Conservation (phyloP, 2,329 filamentous ascomycete genomes). For the Mollisia scopiformis region DNA sequence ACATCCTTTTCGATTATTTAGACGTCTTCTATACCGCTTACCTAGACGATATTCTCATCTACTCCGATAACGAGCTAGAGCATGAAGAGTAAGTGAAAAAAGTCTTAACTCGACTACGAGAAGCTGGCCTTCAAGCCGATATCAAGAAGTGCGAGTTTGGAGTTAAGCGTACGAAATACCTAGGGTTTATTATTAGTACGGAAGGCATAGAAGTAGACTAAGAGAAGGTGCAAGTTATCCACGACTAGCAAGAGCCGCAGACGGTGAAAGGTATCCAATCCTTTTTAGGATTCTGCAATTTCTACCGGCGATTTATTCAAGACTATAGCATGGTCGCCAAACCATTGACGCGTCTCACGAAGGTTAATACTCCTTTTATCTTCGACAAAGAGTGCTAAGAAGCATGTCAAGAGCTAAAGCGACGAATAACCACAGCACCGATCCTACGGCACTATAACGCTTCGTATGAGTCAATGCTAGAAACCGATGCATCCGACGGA, state of each 20-base stretch:
- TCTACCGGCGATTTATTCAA: slow-evolving; percentile 18
- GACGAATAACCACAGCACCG: background rate
- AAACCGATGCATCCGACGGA: slow-evolving; percentile 14
- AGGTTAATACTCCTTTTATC: background rate
- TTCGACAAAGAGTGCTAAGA: background rate
- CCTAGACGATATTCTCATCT: too few relatives aligned
- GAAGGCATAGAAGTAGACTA: slow-evolving; percentile 8
- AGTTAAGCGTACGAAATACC: slow-evolving; percentile 4
- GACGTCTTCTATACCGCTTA: too few relatives aligned
- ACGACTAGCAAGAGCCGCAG: background rate
- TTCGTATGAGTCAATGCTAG: background rate
- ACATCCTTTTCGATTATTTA: too few relatives aligned
- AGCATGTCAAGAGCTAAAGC: background rate
- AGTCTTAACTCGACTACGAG: background rate
- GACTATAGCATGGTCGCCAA: slow-evolving; percentile 7
- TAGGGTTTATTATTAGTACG: slow-evolving; percentile 11
- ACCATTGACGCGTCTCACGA: background rate
- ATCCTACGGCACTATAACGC: background rate
- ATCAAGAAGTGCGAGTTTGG: slow-evolving; percentile 11
- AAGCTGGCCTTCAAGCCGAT: slow-evolving; percentile 5
- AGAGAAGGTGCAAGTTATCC: slow-evolving; percentile 5
- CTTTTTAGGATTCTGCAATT: slow-evolving; percentile 18
- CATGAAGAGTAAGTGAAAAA: slow-evolving; percentile 24
- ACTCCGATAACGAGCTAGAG: too few relatives aligned
- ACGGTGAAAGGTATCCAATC: background rate